Evolutionary conservation across 1,284 basidiomycete species (phyloP).

Genomic region (Pseudozyma hubeiensis): DNA sequence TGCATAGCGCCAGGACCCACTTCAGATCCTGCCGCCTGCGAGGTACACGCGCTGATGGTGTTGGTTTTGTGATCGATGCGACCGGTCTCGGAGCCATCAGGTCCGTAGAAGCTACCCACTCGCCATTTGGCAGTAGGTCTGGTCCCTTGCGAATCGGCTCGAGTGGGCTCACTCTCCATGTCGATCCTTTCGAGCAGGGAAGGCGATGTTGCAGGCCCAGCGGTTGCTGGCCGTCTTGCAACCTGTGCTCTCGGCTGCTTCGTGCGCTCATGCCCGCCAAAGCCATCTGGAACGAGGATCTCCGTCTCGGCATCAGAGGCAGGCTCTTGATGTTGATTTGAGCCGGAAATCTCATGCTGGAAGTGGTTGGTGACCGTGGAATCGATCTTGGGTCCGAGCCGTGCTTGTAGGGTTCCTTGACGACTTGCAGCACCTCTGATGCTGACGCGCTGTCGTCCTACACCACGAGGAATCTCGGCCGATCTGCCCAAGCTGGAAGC

Average conservation of each 20-base stretch:
- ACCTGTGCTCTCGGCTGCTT: slow-evolving; percentile 24
- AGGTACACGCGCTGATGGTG: slow-evolving; percentile 20
- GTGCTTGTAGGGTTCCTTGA: slow-evolving; percentile 20
- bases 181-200: slow-evolving; percentile 28
- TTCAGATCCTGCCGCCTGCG: slow-evolving; percentile 10
- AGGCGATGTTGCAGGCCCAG: slow-evolving; percentile 5
- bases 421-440: slow-evolving; percentile 26
- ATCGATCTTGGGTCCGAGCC: slow-evolving; percentile 24
- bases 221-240: background rate
- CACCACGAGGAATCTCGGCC: slow-evolving; percentile 48
- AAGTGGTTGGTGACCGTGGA: background rate
- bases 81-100: slow-evolving; percentile 49
- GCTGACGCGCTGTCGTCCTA: slow-evolving; percentile 25
- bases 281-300: slow-evolving; percentile 55
- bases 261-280: slow-evolving; percentile 49
- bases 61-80: slow-evolving; percentile 40
- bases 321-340: background rate
- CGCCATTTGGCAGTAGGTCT: slow-evolving; percentile 21
- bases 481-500: slow-evolving; percentile 52
- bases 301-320: slow-evolving; percentile 40
- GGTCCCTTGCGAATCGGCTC: background rate
- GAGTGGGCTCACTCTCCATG: slow-evolving; percentile 5
- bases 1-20: background rate
- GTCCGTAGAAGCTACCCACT: slow-evolving; percentile 58
- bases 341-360: background rate